Percentiles rank a stretch among this genome's conserved stretches.
Evolutionary conservation across 2,329 filamentous ascomycete species (phyloP).

Genomic region (Tolypocladium paradoxum): DNA sequence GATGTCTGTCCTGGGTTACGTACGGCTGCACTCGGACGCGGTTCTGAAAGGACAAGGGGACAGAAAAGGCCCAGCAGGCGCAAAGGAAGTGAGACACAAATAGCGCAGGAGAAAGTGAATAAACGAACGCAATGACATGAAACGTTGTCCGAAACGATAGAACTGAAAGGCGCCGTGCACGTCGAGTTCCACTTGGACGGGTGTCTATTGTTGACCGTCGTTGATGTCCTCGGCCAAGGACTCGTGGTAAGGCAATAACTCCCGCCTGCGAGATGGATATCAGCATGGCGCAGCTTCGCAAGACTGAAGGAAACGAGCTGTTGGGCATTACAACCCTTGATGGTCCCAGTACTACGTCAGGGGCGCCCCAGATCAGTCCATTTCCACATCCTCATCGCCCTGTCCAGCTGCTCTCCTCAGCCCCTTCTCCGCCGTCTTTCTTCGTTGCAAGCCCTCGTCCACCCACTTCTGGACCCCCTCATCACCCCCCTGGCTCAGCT

Average conservation of each 20-base stretch:
- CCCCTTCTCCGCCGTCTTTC: constrained; percentile 27
- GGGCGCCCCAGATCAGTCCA: constrained; percentile 14
- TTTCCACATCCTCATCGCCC: constrained; percentile 30
- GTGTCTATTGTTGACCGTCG: not conserved
- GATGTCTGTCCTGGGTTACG: not conserved
- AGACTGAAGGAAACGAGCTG: not conserved
- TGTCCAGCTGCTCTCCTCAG: constrained; percentile 18
- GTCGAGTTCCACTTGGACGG: not conserved
- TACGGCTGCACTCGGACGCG: not conserved
- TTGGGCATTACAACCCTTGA: not conserved
- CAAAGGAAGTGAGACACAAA: not conserved
- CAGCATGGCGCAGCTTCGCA: not conserved
- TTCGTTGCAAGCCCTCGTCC: constrained; percentile 52
- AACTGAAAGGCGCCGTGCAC: not conserved
- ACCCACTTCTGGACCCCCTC: constrained; percentile 65
- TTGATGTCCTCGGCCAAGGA: not conserved
- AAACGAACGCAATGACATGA: not conserved
- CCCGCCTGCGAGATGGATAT: not conserved
- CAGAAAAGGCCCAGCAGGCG: not conserved
- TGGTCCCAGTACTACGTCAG: not conserved
- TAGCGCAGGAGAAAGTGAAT: not conserved
- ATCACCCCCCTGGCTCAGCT: constrained; percentile 54
- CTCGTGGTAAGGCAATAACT: not conserved
- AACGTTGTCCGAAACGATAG: not conserved
- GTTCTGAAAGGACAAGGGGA: not conserved